Evolutionary conservation across 2,329 filamentous ascomycete species (phyloP).

Genomic region (Fusarium denticulatum): DNA sequence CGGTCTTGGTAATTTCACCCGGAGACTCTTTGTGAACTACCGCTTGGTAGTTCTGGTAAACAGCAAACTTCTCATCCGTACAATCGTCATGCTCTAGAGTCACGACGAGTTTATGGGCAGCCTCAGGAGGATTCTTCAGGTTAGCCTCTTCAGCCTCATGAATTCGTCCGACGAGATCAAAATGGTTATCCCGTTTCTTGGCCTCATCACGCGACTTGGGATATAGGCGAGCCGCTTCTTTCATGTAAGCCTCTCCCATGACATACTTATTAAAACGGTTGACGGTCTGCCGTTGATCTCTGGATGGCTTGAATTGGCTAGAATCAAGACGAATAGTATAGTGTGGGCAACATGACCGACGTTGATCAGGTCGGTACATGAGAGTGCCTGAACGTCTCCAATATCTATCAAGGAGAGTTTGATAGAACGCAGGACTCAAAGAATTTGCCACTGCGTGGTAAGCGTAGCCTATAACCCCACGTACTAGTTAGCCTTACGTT

Average conservation of each 20-base stretch:
- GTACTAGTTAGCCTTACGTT: slow-evolving; percentile 35
- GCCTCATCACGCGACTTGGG: slow-evolving; percentile 74
- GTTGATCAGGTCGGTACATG: slow-evolving; percentile 82
- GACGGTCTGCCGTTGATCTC: slow-evolving; percentile 78
- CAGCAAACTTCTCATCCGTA: slow-evolving; percentile 77
- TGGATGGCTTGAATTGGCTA: slow-evolving; percentile 69
- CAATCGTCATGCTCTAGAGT: slow-evolving; percentile 76
- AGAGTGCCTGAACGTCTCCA: slow-evolving; percentile 80
- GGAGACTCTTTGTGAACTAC: slow-evolving; percentile 75
- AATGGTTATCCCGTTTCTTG: slow-evolving; percentile 71
- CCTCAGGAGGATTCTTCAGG: slow-evolving; percentile 67
- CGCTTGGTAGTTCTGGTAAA: slow-evolving; percentile 81
- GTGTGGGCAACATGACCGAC: slow-evolving; percentile 88
- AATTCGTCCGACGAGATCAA: slow-evolving; percentile 72
- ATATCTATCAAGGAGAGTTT: slow-evolving; percentile 75
- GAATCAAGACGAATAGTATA: slow-evolving; percentile 83
- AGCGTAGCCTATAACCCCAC: slow-evolving; percentile 67
- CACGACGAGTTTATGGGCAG: slow-evolving; percentile 74
- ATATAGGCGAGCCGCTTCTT: slow-evolving; percentile 69
- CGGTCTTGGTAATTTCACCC: slow-evolving; percentile 64
- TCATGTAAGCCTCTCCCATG: slow-evolving; percentile 73
- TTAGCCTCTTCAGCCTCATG: slow-evolving; percentile 72
- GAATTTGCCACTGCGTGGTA: slow-evolving; percentile 74
- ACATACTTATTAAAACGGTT: slow-evolving; percentile 81
- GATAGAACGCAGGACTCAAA: slow-evolving; percentile 74